Evolutionary conservation across 768 basidiomycete species (phyloP).

Genomic region (Leccinum uliginosum): DNA sequence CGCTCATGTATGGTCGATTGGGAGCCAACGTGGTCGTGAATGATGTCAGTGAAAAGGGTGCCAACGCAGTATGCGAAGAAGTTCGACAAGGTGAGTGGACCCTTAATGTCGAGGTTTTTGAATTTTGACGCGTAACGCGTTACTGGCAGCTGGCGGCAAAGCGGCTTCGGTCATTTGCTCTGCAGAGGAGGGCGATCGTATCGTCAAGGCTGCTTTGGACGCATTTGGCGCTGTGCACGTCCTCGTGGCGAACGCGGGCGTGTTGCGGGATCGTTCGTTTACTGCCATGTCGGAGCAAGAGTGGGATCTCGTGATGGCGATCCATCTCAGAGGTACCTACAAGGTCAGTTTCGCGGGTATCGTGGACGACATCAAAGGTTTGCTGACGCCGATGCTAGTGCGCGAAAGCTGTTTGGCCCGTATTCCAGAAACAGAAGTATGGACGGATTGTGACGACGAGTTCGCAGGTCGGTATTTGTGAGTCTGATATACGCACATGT

Average conservation of each 20-base stretch:
- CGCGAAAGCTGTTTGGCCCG: slow-evolving; percentile 91
- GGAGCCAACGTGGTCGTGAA: slow-evolving; percentile 98
- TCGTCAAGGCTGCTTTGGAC: slow-evolving; percentile 83
- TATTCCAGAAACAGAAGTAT: slow-evolving; percentile 95
- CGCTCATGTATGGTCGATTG: slow-evolving; percentile 83
- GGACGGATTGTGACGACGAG: slow-evolving; percentile 94
- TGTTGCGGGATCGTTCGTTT: slow-evolving; percentile 92
- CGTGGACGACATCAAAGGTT: neutral
- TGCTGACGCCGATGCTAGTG: slow-evolving; percentile 47
- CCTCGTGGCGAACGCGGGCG: slow-evolving; percentile 90
- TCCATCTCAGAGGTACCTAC: slow-evolving; percentile 90
- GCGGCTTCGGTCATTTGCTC: slow-evolving; percentile 80
- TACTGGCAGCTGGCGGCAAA: slow-evolving; percentile 73
- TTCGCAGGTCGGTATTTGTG: slow-evolving; percentile 90
- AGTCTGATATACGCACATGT: slow-evolving; percentile 27
- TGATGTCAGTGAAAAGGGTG: slow-evolving; percentile 85
- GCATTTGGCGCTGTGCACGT: slow-evolving; percentile 87
- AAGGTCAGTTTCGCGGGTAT: slow-evolving; percentile 45
- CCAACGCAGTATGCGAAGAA: slow-evolving; percentile 82
- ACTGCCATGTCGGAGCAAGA: slow-evolving; percentile 83
- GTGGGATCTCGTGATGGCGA: slow-evolving; percentile 88
- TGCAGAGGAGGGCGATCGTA: slow-evolving; percentile 86
- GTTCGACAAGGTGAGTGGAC: slow-evolving; percentile 61
- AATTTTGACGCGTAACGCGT: neutral
- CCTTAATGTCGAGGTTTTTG: neutral